phyloP scores from a whole-genome alignment of 2,329 filamentous ascomycete genomes.

The Blastomyces parvus region DNA sequence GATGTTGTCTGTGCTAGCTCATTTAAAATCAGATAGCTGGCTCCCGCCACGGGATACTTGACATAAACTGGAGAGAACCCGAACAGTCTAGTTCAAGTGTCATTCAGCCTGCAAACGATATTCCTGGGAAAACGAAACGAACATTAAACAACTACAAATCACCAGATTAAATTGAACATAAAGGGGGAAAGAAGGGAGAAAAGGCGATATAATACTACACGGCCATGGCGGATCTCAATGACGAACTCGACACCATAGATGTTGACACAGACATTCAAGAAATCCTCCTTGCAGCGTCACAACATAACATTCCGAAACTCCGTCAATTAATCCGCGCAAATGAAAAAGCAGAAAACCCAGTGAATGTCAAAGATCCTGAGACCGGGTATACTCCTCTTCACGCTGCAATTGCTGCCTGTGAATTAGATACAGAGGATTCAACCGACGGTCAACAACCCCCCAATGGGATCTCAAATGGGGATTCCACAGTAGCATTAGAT shows the following conservation, averaged over 20 bases:
- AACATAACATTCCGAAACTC: conserved; percentile 58
- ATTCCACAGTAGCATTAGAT: conserved; percentile 20
- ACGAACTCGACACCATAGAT: conserved; percentile 19
- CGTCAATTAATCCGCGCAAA: conserved; percentile 57
- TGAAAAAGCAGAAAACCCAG: conserved; percentile 43
- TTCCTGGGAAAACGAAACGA: neutral
- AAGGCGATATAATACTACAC: neutral
- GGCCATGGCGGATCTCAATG: conserved; percentile 6
- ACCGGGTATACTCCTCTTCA: conserved; percentile 85
- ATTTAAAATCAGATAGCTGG: neutral
- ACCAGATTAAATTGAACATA: neutral
- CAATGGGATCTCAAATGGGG: conserved; percentile 20
- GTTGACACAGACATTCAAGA: conserved; percentile 42
- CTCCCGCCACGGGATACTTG: neutral
- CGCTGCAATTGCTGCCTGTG: conserved; percentile 73
- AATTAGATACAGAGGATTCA: conserved; percentile 20
- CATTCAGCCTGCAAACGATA: neutral
- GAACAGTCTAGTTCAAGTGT: neutral
- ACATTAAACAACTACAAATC: neutral
- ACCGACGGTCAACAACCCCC: conserved; percentile 19
- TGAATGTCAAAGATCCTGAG: conserved; percentile 68
- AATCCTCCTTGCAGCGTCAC: conserved; percentile 56
- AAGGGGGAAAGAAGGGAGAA: neutral
- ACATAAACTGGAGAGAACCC: neutral
- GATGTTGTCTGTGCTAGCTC: neutral